These are phyloP conservation scores for Lentinula sp. DNA, from an alignment of 768 basidiomycete species.

Conservation along the genomic window DNA sequence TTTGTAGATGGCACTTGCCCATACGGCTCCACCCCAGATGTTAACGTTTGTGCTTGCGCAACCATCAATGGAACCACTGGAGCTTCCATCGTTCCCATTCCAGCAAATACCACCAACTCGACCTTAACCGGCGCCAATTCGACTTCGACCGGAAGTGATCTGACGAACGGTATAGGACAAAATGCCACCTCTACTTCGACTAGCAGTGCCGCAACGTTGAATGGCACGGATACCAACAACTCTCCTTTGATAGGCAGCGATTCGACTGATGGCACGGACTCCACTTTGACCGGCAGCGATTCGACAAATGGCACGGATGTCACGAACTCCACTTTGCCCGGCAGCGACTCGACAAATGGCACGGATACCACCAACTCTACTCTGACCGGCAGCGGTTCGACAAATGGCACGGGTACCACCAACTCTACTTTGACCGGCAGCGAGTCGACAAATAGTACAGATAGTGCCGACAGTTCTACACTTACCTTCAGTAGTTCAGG, in stretches of 20 bases:
- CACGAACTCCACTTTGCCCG: background rate
- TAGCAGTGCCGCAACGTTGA: background rate
- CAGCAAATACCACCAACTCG: background rate
- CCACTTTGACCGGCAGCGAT: background rate
- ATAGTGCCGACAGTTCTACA: background rate
- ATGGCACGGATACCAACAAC: background rate
- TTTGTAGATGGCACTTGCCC: conserved; percentile 39
- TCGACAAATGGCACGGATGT: no score
- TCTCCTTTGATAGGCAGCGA: background rate
- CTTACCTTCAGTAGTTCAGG: background rate
- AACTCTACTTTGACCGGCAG: background rate
- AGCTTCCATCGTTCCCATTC: background rate
- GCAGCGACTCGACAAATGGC: background rate
- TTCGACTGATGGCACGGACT: background rate
- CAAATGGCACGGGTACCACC: background rate
- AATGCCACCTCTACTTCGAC: background rate
- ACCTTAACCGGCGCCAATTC: background rate
- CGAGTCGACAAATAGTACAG: background rate
- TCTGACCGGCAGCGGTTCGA: background rate
- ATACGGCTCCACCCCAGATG: conserved; percentile 33
- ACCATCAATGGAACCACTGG: background rate
- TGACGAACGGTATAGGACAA: background rate
- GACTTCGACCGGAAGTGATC: background rate
- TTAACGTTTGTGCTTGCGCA: conserved; percentile 33
- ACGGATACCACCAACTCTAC: background rate